phyloP scores from a whole-genome alignment of 2,329 filamentous ascomycete species.

The Fonsecaea nubica region DNA sequence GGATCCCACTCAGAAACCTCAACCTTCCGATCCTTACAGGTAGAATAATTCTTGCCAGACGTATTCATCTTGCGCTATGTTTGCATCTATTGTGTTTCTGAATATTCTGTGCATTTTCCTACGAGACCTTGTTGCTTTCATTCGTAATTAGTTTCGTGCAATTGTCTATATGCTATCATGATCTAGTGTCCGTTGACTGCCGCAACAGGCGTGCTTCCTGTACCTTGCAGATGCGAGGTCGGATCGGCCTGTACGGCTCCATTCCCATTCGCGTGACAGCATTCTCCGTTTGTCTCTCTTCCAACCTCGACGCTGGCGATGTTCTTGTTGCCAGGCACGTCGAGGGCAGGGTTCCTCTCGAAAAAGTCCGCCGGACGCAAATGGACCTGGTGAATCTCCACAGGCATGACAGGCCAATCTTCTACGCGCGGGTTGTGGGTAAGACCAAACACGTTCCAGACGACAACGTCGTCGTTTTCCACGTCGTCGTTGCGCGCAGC shows the following conservation, averaged over 20 bases:
- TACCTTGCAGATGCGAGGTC: constrained; percentile 30
- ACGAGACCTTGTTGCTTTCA: neutral
- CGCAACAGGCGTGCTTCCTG: constrained; percentile 25
- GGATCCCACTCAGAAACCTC: neutral
- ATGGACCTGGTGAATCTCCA: constrained; percentile 56
- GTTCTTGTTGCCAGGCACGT: constrained; percentile 55
- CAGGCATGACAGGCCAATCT: constrained; percentile 58
- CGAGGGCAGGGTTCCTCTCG: constrained; percentile 58
- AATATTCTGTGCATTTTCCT: neutral
- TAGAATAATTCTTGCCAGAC: neutral
- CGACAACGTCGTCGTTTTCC: constrained; percentile 54
- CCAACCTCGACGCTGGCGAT: constrained; percentile 39
- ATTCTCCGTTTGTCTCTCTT: constrained; percentile 25
- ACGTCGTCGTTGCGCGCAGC: constrained; percentile 52
- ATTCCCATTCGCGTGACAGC: constrained; percentile 23
- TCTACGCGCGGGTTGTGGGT: constrained; percentile 60
- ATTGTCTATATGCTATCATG: constrained; percentile 5
- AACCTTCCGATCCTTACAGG: neutral
- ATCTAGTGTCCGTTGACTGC: constrained; percentile 29
- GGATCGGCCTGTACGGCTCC: constrained; percentile 27
- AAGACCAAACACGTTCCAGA: constrained; percentile 58
- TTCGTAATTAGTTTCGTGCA: neutral
- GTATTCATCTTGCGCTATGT: neutral
- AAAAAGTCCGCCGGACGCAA: constrained; percentile 62
- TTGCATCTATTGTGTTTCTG: neutral